Base-by-base conservation (phyloP, 2,329 filamentous ascomycete species). In the Pseudogymnoascus sp. region DNA sequence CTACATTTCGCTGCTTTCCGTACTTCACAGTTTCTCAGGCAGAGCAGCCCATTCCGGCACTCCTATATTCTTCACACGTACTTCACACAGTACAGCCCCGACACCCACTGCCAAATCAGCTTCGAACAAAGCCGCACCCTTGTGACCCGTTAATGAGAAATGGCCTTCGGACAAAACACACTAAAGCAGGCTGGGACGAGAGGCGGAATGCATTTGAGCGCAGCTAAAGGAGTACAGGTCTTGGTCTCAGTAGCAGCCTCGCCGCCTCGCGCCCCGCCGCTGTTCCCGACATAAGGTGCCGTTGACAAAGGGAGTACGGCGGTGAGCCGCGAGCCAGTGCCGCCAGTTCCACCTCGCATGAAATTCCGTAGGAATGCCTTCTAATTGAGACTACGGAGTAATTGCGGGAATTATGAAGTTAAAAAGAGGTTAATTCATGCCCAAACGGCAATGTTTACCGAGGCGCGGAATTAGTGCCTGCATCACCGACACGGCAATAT, bases 381-480 rank as follows among this genome's bases (percentile, higher is more conserved):
- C 9, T 21, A 17, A 33, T 9, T 17, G 29, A 55, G 29, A 55
- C 29, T 33, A 21, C 21, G 21, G 21, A 21, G 21, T 21, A 21
- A 55, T 13, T 55, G 48, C 48, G 48, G 29, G 48, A 55, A 55
- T 55, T 55, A 17, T 6, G 48, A 55, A 13, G 27, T 12, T 55
- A 9, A 21, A 21, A 21, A 21, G 29, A 33, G 29, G 9, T 55
- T 9, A 9, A 12, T 33, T 13, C 29, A 33, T 55, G 48, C 4
- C 29, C 5, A 17, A 55, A 55, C 29, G 48, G 48, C 48, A 55
- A 55, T 55, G 48, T 55, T 55, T 55, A 33, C 48, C 48, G 48
- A 55, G 48, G 12, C 48, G 48, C n/a, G 15, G n/a, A 55, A 55
- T 10, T 55, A 15, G 25, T 55, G n/a, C 8, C 48, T 55, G 29